These are phyloP conservation scores for Pachyrhizus erosus DNA, from an alignment of 306 rosid genomes.

Conservation along the genomic window DNA sequence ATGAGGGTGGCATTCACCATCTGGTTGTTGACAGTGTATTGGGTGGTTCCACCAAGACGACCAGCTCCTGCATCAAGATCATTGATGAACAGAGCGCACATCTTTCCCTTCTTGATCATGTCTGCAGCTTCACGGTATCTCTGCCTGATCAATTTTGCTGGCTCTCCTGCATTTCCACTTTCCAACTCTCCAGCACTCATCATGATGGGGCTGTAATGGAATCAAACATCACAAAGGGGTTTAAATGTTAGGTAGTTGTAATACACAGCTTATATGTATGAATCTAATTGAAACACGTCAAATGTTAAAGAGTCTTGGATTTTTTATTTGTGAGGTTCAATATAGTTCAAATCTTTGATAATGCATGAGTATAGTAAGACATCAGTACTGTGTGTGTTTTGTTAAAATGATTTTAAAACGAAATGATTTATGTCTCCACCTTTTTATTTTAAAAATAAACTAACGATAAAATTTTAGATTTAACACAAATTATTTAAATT, in stretches of 20 bases:
- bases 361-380: no score
- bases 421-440: not conserved
- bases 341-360: not conserved
- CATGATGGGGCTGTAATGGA: slow-evolving; percentile 89
- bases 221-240: slow-evolving; percentile 20
- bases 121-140: slow-evolving; percentile 97
- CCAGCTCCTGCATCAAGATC: slow-evolving; percentile 99
- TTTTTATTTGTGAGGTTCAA: slow-evolving; percentile 16
- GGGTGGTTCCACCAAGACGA: slow-evolving; percentile 93
- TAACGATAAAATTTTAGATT: not conserved
- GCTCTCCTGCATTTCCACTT: slow-evolving; percentile 98
- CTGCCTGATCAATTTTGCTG: slow-evolving; percentile 90
- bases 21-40: slow-evolving; percentile 97
- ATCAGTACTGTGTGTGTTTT: not conserved
- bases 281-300: no score
- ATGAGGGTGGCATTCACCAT: slow-evolving; percentile 98
- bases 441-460: not conserved
- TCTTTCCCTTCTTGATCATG: slow-evolving; percentile 84
- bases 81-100: slow-evolving; percentile 90
- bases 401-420: no score
- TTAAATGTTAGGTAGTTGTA: no score
- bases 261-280: no score
- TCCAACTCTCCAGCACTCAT: slow-evolving; percentile 99
- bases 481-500: not conserved
- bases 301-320: no score